Base-by-base conservation (phyloP, 305 asterid genomes). In the Lippia alba region DNA sequence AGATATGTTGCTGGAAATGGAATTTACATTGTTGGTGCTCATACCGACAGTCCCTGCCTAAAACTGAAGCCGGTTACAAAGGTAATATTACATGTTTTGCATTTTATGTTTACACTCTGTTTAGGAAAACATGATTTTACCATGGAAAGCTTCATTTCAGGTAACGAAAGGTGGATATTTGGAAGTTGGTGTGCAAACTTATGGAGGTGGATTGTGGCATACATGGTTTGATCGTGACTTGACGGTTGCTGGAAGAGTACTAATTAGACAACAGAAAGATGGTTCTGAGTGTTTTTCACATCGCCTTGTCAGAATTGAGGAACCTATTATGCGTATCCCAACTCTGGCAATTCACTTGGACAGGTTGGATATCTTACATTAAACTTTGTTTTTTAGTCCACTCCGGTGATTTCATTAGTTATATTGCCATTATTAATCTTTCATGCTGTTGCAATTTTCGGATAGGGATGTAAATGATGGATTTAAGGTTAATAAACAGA, bases 211-310 rank as follows among this genome's bases (percentile, higher is more conserved):
- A 20, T 75, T 94, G 76, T 94, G 99, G 99, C 96, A 94, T 56
- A 91, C 99, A 30, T 94, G 97, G 99, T 94, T 94, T 65, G 99
- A 94, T 72, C 97, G 97, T 33, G 99, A 94, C 81, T 81, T 91
- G 78, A 72, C 92, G 19, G 70, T 91, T 82, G 97, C 97, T 8
- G 97, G 99, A 58, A 86, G 98, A 84, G 84, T 94, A 56, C 84
- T 94, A 56, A 68, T 90, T 60, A 81, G 80, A 80, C 79, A 79
- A 73, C 69, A 61, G 80, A 90, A 90, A 72, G 86, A 86, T 80
- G 90, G 94, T 19, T 78, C 85, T 11, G 85, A 68, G 32, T 81
- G 89, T 20, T 94, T 82, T 80, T 81, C 83, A 3, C 99, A 91
- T 71, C 80, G 74, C 58, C 92, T 94, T 75, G 88, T 94, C 66